Base-by-base conservation (phyloP, 2,329 filamentous ascomycete genomes). In the Penicillium sp. region DNA sequence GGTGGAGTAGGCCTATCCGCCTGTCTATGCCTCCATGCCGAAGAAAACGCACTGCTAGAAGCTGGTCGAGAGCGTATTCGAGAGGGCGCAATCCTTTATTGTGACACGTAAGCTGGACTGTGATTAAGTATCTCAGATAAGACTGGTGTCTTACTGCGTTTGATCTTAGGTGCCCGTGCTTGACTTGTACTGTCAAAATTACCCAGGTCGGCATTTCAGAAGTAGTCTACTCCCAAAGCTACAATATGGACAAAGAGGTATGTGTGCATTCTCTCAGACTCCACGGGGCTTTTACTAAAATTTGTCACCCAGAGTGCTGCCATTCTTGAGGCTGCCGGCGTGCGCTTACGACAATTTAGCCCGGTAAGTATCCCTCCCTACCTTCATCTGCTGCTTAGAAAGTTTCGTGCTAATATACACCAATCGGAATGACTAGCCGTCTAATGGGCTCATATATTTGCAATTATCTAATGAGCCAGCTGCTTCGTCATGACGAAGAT, bases 131-230 rank as follows among this genome's bases (percentile, higher is more conserved):
- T 21, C 35, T 43, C 6, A 27, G 10, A 45, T 46, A 21, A 39
- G 4, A 37, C 21, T 31, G 5, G 11, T 23, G 10, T 4, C 19
- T 49, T 11, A 47, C 25, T 25, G 55, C 23, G 51, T n/a, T 43
- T 27, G 10, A 43, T 46, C 33, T 50, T 59, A 85, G 82, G 0
- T 99, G 95, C 75, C 95, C 95, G 4, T 99, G 95, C 73, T 80
- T 99, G 74, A 99, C 95, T 2, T 99, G 95, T 76, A 96, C 92
- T 69, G 96, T 99, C 80, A 99, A 99, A 80, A 98, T 99, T 69
- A 91, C 92, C 23, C 95, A 99, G 78, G 92, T 98, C 8, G 95
- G 95, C 19, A 96, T 99, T 64, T 87, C 85, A 43, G 95, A 99
- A 80, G 95, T 99, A 14, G 93, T 99, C 14, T 99, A 96, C 69